Conservation (phyloP, 2,329 filamentous ascomycete genomes). For the Colletotrichum costaricense region DNA sequence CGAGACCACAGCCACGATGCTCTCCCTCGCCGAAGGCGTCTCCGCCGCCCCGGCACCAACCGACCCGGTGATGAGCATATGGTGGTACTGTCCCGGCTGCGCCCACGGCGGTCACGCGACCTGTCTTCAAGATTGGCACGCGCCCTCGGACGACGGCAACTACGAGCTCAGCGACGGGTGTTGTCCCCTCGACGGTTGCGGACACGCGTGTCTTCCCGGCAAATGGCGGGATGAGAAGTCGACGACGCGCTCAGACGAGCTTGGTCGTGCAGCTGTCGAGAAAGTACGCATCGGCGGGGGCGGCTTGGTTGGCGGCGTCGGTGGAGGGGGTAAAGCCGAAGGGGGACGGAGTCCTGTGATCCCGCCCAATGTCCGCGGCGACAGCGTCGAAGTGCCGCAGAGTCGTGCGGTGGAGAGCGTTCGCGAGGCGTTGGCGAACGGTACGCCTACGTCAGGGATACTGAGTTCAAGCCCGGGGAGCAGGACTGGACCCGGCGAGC, state of each 20-base stretch:
- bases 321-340: slow-evolving; percentile 42
- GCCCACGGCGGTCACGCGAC: slow-evolving; percentile 71
- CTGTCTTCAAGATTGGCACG: slow-evolving; percentile 71
- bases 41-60: slow-evolving; percentile 13
- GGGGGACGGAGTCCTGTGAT: slow-evolving; percentile 31
- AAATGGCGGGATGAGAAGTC: slow-evolving; percentile 62
- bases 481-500: slow-evolving; percentile 46
- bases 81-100: slow-evolving; percentile 74
- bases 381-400: slow-evolving; percentile 66
- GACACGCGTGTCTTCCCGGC: slow-evolving; percentile 71
- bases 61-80: slow-evolving; percentile 54
- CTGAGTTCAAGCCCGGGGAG: slow-evolving; percentile 63
- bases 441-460: slow-evolving; percentile 42
- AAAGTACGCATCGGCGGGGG: slow-evolving; percentile 44
- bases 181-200: slow-evolving; percentile 74
- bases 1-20: slow-evolving; percentile 54
- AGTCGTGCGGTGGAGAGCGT: slow-evolving; percentile 71
- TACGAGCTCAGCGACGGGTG: slow-evolving; percentile 61
- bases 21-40: slow-evolving; percentile 34
- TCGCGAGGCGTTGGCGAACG: slow-evolving; percentile 60
- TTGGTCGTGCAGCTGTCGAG: slow-evolving; percentile 60
- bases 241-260: slow-evolving; percentile 61
- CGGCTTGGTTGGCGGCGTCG: slow-evolving; percentile 20
- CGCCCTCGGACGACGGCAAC: slow-evolving; percentile 42
- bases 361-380: slow-evolving; percentile 52